A percentile compares a stretch with the other conserved stretches of the same genome.
Conservation (phyloP, 176 grass and related monocot genomes). For the Triticum dicoccoides region DNA sequence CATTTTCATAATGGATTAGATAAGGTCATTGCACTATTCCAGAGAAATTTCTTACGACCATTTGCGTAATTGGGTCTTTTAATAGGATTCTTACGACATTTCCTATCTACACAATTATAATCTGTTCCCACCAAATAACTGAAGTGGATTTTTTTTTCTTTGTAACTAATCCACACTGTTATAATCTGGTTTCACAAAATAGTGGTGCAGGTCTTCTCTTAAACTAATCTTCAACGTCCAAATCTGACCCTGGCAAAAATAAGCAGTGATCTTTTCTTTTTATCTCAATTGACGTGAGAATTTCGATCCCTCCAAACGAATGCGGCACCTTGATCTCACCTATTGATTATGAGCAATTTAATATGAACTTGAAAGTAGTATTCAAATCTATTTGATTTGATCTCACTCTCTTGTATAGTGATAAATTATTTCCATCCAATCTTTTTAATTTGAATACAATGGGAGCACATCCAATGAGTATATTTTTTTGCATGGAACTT, state of each 20-base stretch:
- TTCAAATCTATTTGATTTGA: slow-evolving; percentile 6
- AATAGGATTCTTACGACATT: not conserved
- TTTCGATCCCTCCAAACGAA: not conserved
- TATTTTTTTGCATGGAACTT: slow-evolving; percentile 21
- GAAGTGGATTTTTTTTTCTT: not conserved
- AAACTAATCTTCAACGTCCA: not conserved
- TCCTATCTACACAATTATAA: not conserved
- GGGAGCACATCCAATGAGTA: not conserved
- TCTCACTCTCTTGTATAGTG: not conserved
- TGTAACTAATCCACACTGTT: not conserved
- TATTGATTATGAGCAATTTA: not conserved
- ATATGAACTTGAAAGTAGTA: slow-evolving; percentile 1
- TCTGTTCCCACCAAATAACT: not conserved
- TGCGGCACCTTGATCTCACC: not conserved
- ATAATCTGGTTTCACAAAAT: not conserved
- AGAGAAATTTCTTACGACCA: not conserved
- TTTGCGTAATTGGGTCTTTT: not conserved
- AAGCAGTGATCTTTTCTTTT: not conserved
- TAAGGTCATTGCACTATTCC: not conserved
- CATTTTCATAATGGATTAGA: not conserved
- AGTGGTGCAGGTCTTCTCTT: not conserved
- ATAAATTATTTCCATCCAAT: not conserved
- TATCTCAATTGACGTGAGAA: not conserved
- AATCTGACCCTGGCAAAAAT: not conserved
- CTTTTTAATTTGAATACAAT: not conserved